Base-by-base conservation (phyloP, 2,329 filamentous ascomycete genomes). In the Emergomyces africanus region DNA sequence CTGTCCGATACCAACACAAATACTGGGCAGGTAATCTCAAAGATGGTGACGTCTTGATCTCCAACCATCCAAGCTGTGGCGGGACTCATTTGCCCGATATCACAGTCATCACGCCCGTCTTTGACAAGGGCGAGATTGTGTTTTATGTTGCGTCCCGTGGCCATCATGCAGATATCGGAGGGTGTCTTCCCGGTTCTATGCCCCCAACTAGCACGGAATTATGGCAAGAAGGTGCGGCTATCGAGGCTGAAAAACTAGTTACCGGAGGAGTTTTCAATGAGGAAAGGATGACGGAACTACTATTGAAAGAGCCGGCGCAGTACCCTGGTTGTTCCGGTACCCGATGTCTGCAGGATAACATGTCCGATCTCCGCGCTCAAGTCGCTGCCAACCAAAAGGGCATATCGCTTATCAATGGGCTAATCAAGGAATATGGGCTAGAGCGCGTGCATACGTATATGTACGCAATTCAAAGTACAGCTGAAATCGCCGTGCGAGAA, bases 371-470 rank as follows among this genome's bases (percentile, higher is more conserved):
- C 46, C 90, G 91, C 71, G 90, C 90, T 0, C 89, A 95, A 69
- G 86, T 94, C 14, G 89, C 90, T 0, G 89, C 89, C 14, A 95
- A 95, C 67, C 86, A 90, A 66, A 90, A 90, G 65, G 90, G 90
- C 9, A 92, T 92, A 67, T 85, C 83, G 41, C 77, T 92, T 25
- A 94, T 95, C 64, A 81, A 81, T 55, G 79, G 81, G 0, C 76
- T 94, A 1, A 90, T 95, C 64, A 80, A 82, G 20, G 89, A 94
- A 66, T 94, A 91, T 65, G 85, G 85, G 18, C 84, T 89, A 65
- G 78, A 84, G 2, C 86, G 87, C 0, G 89, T 95, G 0, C 85
- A 90, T 65, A 86, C 88, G 67, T 92, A 92, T 71, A 94, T 95
- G 89, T 78, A 81, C 54, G 87, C 82, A 33, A 94, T 95, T 63